Base-by-base conservation (phyloP, 129 eudicot species). In the Glebionis coronaria region DNA sequence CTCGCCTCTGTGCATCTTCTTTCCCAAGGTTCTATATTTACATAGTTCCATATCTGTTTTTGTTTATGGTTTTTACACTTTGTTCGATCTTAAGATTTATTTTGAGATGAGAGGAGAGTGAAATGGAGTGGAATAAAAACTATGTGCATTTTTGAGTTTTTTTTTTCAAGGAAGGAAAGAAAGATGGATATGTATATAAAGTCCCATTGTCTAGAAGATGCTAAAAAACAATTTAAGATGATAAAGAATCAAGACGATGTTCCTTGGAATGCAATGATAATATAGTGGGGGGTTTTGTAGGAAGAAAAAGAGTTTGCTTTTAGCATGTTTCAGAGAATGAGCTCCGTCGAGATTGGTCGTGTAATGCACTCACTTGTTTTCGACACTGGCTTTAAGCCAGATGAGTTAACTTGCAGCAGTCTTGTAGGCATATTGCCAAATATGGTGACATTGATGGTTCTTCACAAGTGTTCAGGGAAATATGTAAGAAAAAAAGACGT, bases 151-250 rank as follows among this genome's bases (percentile, higher is more conserved):
- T n/a, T n/a, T n/a, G n/a, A n/a, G n/a, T n/a, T n/a, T n/a, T n/a
- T n/a, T n/a, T n/a, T n/a, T n/a, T n/a, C n/a, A n/a, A n/a, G n/a
- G n/a, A n/a, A n/a, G n/a, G n/a, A n/a, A n/a, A n/a, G n/a, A n/a
- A n/a, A n/a, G 64, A 86, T 88, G 28, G 91, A 92, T 66, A 86
- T 92, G 98, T 88, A 92, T 76, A 96, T 96, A 40, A 92, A 92
- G 64, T 78, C 87, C 19, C 81, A 83, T 50, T 81, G 81, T 71
- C 72, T 86, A 65, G 51, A 63, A 7, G 84, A 83, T 18, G 95
- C 98, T 55, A 78, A 74, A 58, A 71, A 72, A 67, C 82, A 78
- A 50, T 92, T 92, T 74, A 83, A 81, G 70, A 76, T 68, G 59
- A 85, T 88, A 45, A 60, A 45, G 46, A 68, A 67, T 63, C 85